Evolutionary conservation across 192 early-diverging fungal species (phyloP).

Genomic region (Coemansia brasiliensis): DNA sequence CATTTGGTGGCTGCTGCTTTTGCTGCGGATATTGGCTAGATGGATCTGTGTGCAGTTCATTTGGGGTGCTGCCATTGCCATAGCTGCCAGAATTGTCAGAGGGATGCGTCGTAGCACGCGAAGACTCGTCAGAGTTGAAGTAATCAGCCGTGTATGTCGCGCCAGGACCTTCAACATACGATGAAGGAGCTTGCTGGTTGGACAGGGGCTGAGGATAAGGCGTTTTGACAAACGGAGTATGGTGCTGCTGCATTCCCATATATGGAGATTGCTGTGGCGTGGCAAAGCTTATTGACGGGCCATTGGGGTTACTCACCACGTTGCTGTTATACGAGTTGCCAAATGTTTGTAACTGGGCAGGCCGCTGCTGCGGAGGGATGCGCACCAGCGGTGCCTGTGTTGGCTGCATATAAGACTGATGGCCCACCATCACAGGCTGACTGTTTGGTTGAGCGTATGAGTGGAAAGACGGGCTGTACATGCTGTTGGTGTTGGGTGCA

Average conservation of each 20-base stretch:
- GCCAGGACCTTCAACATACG: conserved; percentile 1
- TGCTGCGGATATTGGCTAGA: not conserved
- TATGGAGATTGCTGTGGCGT: conserved; percentile 20
- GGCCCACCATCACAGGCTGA: conserved; percentile 1
- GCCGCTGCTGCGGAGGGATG: conserved; percentile 9
- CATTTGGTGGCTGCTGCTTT: not conserved
- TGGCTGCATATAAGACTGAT: conserved; percentile 3
- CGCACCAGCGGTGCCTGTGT: not conserved
- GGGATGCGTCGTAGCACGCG: conserved; percentile 8
- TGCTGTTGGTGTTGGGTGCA: conserved; percentile 1
- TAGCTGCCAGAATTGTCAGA: conserved; percentile 9
- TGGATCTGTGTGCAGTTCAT: not conserved
- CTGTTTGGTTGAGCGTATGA: conserved; percentile 4
- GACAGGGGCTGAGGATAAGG: conserved; percentile 26
- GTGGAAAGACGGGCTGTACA: not conserved
- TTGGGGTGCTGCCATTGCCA: not conserved
- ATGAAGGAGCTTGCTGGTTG: not conserved
- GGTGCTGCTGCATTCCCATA: conserved; percentile 4
- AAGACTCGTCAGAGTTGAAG: conserved; percentile 8
- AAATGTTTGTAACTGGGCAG: conserved; percentile 2
- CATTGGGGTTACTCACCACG: not conserved
- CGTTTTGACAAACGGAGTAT: conserved; percentile 29
- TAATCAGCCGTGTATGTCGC: conserved; percentile 28
- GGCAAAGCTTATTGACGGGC: conserved; percentile 18
- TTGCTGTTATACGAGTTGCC: not conserved